Evolutionary conservation across 225 moss, liverwort and hornwort genomes (phyloP), one percentile per base, ranked within the genome.

Genomic region (Thuidium tamariscinum): DNA sequence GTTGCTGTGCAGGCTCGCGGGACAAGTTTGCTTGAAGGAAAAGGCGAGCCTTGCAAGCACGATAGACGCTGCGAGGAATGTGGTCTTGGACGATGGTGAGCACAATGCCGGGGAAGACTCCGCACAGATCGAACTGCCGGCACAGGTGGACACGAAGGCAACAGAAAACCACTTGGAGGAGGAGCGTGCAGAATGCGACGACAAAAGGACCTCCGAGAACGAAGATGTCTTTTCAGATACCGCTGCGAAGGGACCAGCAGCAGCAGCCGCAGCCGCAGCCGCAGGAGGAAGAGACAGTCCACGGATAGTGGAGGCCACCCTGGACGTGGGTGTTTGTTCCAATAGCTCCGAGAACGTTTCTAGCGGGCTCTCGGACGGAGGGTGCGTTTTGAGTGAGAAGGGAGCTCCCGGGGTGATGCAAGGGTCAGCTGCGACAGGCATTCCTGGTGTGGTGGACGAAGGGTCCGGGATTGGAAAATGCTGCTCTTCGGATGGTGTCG

Each of bases 381-480:
- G 91, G 13, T 89, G 88, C 75, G 89, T 86, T 87, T 73, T 84
- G 85, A 93, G 80, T 60, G 92, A 86, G 65, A 94, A 93, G 83
- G 91, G 81, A 85, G 92, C 83, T 15, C 85, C 83, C 69, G 92
- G 86, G 48, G 86, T 82, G 88, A 89, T 88, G 83, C 92, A 93
- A 81, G 93, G 87, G 76, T 85, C 72, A n/a, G 93, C 92, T 60
- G 93, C 87, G 67, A 88, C 84, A 56, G 84, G 88, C 60, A 72
- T 90, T 65, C 69, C 82, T 83, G 93, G 91, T 86, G 92, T 94
- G 60, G 91, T 96, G 76, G 96, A 95, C 80, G 97, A 95, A 93
- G 95, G 94, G 67, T 98, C 96, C 61, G 95, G 91, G 57, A 95
- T 98, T 89, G 95, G 97, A 37, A 96, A 95, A 88, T 96, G 93